Conservation (phyloP, 208 protist species). For the Lotmaria passim region DNA sequence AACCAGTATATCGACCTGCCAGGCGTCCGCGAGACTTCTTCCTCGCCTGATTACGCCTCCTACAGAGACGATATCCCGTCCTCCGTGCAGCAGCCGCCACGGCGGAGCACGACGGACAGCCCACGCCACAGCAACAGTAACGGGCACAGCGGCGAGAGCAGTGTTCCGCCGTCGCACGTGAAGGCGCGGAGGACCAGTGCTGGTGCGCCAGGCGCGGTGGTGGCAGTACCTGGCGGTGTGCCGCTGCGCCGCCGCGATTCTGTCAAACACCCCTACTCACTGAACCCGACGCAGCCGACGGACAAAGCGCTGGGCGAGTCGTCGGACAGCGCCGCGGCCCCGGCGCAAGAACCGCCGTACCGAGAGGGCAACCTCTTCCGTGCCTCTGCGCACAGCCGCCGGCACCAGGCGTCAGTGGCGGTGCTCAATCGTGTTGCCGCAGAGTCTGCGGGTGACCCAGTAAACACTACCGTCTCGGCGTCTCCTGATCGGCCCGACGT, state of each 20-base stretch:
- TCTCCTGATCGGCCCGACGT: conserved; percentile 7
- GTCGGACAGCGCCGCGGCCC: neutral
- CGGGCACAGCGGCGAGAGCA: conserved; percentile 9
- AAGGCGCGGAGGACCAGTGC: neutral
- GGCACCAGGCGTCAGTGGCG: conserved; percentile 7
- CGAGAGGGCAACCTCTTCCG: neutral
- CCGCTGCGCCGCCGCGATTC: conserved; percentile 19
- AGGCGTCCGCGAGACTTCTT: conserved; percentile 12
- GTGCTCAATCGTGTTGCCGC: conserved; percentile 6
- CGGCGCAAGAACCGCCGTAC: too few species aligned
- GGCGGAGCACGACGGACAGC: conserved; percentile 5
- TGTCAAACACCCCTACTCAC: conserved; percentile 17
- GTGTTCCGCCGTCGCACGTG: neutral
- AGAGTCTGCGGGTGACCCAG: neutral
- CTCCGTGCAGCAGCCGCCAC: conserved; percentile 1
- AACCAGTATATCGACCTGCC: conserved; percentile 11
- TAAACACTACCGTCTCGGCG: conserved; percentile 14
- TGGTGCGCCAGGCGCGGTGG: neutral
- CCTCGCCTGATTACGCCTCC: conserved; percentile 7
- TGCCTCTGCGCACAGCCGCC: conserved; percentile 15
- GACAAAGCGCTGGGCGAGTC: neutral
- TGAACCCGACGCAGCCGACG: neutral
- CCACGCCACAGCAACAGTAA: conserved; percentile 13
- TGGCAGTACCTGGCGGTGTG: neutral
- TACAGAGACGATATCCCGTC: conserved; percentile 1